Evolutionary conservation across 2,329 filamentous ascomycete species (phyloP).

Genomic region (Sclerotinia trifoliorum): DNA sequence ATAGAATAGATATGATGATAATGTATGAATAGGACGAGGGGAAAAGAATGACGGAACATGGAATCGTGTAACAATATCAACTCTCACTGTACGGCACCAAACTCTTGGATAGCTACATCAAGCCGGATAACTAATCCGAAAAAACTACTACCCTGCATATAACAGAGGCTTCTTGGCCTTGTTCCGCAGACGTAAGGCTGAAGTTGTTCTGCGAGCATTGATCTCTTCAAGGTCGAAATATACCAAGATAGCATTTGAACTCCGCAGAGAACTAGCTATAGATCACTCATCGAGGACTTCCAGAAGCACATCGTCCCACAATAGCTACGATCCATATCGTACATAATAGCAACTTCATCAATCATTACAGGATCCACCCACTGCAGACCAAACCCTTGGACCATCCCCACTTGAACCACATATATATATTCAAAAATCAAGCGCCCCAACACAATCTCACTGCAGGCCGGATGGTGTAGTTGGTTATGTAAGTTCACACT

Average conservation of each 20-base stretch:
- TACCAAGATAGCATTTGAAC: too few species aligned
- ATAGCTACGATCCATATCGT: too few species aligned
- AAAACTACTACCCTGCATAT: not conserved
- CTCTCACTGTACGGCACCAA: not conserved
- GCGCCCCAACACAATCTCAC: rapidly evolving
- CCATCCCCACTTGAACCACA: not conserved
- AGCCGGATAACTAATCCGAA: not conserved
- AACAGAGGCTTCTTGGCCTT: too few species aligned
- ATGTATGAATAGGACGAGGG: too few species aligned
- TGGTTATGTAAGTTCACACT: not conserved
- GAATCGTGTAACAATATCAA: not conserved
- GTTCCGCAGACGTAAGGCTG: not conserved
- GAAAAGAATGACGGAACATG: not conserved
- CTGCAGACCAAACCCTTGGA: not conserved
- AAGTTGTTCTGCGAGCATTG: not conserved
- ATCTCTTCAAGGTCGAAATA: too few species aligned
- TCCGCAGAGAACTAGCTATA: too few species aligned
- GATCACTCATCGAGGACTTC: too few species aligned
- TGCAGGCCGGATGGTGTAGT: conserved; percentile 17
- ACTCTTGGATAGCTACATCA: not conserved
- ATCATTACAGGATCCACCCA: not conserved
- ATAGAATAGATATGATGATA: too few species aligned
- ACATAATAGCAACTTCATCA: not conserved
- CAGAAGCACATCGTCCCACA: too few species aligned
- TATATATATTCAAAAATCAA: rapidly evolving